Conservation (phyloP, 2,329 filamentous ascomycete species). For the Fusarium dimerum region DNA sequence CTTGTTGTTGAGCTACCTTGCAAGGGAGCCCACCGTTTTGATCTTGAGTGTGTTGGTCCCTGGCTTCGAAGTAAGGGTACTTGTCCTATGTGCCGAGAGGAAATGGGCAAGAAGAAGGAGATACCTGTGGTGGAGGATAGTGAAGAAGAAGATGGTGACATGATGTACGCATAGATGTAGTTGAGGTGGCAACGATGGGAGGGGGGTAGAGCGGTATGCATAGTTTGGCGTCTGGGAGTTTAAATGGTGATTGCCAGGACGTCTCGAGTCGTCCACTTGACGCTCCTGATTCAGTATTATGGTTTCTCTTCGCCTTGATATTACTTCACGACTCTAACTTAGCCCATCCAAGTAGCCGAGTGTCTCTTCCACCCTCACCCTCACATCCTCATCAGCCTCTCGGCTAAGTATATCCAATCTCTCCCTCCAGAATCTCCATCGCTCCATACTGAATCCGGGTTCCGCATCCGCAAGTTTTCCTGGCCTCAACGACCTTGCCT, state of each 20-base stretch:
- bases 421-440: constrained; percentile 35
- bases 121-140: constrained; percentile 47
- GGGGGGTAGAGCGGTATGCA: constrained; percentile 10
- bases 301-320: too few relatives aligned
- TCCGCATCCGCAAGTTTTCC: constrained; percentile 20
- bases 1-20: constrained; percentile 67
- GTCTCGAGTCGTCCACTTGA: too few relatives aligned
- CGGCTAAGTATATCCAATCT: constrained; percentile 26
- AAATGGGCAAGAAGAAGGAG: constrained; percentile 57
- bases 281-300: too few relatives aligned
- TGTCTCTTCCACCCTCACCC: constrained; percentile 19
- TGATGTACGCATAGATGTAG: constrained; percentile 40
- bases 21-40: constrained; percentile 58
- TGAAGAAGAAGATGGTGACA: constrained; percentile 54
- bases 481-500: constrained; percentile 19
- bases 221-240: constrained; percentile 33
- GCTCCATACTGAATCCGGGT: constrained; percentile 26
- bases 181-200: not conserved
- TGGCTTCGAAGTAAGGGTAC: constrained; percentile 66
- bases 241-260: not conserved
- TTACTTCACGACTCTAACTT: too few relatives aligned
- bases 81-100: constrained; percentile 64
- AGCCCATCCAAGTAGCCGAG: constrained; percentile 19
- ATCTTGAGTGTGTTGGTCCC: constrained; percentile 67
- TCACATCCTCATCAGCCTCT: constrained; percentile 19